Percentiles rank a stretch among this genome's conserved stretches.
Conservation (phyloP, 352 stramenopile genomes). For the Pythium brachiatum region DNA sequence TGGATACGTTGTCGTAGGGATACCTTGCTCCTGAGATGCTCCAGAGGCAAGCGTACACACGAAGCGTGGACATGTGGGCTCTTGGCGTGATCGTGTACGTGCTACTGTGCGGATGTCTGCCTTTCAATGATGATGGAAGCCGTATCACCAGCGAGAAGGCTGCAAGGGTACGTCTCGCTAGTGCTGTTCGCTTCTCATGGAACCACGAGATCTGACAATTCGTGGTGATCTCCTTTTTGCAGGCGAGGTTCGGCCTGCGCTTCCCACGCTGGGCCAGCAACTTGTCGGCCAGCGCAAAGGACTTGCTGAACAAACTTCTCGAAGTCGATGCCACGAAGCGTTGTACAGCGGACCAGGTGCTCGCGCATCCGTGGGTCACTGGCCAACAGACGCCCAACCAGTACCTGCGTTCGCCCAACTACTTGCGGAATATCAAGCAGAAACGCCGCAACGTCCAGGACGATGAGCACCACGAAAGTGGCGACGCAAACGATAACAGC, state of each 20-base stretch:
- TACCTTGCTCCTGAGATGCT: conserved; percentile 99
- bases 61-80: conserved; percentile 97
- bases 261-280: conserved; percentile 93
- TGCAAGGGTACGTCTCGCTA: conserved; percentile 41
- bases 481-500: conserved; percentile 12
- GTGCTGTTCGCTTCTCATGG: too few species aligned
- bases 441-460: conserved; percentile 48
- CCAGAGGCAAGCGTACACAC: conserved; percentile 95
- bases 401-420: conserved; percentile 85
- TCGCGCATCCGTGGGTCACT: conserved; percentile 85
- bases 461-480: conserved; percentile 19
- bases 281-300: conserved; percentile 83
- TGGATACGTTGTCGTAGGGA: conserved; percentile 54
- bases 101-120: conserved; percentile 96
- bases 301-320: conserved; percentile 78
- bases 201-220: neutral
- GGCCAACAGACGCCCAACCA: conserved; percentile 84
- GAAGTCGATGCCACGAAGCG: conserved; percentile 78
- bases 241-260: conserved; percentile 92
- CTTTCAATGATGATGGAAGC: conserved; percentile 97
- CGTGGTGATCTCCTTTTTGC: conserved; percentile 10
- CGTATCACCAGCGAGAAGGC: conserved; percentile 79
- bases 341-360: conserved; percentile 78
- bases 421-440: conserved; percentile 80
- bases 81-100: conserved; percentile 98